Percentiles rank a stretch among this genome's conserved stretches.
Evolutionary conservation across 495 filamentous ascomycete genomes (phyloP).

Genomic region (Xylaria intraflava): DNA sequence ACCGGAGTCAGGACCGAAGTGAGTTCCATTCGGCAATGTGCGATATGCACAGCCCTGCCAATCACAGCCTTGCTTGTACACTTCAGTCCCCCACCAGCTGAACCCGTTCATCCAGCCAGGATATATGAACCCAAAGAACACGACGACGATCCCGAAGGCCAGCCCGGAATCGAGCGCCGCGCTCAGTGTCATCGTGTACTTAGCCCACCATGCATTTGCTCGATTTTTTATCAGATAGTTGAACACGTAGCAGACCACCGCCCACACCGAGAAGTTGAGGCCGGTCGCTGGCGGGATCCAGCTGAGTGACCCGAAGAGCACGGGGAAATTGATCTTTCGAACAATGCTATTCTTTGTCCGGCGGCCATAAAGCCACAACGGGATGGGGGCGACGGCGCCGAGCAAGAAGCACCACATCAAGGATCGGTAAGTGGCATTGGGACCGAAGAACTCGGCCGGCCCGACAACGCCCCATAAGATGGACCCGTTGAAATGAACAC

Average conservation of each 20-base stretch:
- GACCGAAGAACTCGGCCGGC: constrained; percentile 69
- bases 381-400: constrained; percentile 62
- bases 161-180: constrained; percentile 77
- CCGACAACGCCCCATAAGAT: constrained; percentile 88
- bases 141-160: constrained; percentile 69
- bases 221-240: constrained; percentile 65
- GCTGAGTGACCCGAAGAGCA: constrained; percentile 63
- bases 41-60: constrained; percentile 58
- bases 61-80: constrained; percentile 60
- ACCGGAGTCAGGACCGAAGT: constrained; percentile 49
- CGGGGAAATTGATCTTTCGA: constrained; percentile 62
- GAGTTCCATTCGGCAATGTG: constrained; percentile 43
- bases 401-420: constrained; percentile 73
- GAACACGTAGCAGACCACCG: constrained; percentile 72
- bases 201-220: constrained; percentile 71
- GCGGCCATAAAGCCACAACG: constrained; percentile 58
- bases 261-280: constrained; percentile 78
- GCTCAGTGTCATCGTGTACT: constrained; percentile 82
- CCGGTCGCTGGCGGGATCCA: constrained; percentile 86
- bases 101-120: constrained; percentile 59
- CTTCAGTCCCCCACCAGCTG: constrained; percentile 70
- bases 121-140: constrained; percentile 78
- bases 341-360: constrained; percentile 42
- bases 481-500: constrained; percentile 83
- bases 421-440: constrained; percentile 58